Conservation (phyloP, 331 rosid genomes). For the Acacia pycnantha region DNA sequence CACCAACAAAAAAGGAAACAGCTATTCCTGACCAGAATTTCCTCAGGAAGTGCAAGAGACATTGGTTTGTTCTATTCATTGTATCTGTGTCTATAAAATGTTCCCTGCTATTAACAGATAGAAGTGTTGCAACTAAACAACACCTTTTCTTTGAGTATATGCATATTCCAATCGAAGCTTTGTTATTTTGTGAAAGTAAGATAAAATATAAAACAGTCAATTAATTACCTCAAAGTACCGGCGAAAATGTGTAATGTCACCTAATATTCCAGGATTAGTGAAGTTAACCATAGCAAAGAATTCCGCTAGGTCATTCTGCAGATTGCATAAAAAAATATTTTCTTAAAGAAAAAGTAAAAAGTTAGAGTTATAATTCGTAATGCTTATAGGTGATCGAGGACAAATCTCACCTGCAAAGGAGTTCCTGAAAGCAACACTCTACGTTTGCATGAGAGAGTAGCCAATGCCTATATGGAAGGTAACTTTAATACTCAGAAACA, state of each 20-base stretch:
- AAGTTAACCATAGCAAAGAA: constrained; percentile 94
- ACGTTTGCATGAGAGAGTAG: constrained; percentile 77
- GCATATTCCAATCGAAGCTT: not conserved
- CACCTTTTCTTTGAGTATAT: constrained; percentile 5
- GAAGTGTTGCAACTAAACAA: constrained; percentile 19
- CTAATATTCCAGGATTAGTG: constrained; percentile 88
- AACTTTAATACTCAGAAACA: constrained; percentile 14
- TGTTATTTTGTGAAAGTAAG: not conserved
- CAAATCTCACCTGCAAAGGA: constrained; percentile 80
- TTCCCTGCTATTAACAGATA: not conserved
- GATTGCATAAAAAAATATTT: constrained; percentile 7
- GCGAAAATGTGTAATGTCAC: constrained; percentile 71
- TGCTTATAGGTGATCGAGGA: constrained; percentile 8
- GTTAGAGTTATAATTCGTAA: constrained; percentile 13
- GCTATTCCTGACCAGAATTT: constrained; percentile 27
- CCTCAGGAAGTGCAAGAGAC: constrained; percentile 6
- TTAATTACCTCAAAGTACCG: constrained; percentile 79
- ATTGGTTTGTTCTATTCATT: constrained; percentile 11
- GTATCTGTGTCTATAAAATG: constrained; percentile 10
- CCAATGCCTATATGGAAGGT: constrained; percentile 74
- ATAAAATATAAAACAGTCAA: constrained; percentile 22
- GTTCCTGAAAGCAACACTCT: constrained; percentile 93
- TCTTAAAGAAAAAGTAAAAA: not conserved
- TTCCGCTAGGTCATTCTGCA: constrained; percentile 96
- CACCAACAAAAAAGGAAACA: not conserved